A percentile compares a stretch with the other conserved stretches of the same genome.
Conservation (phyloP, 2,329 filamentous ascomycete species). For the Aspergillus sp. region DNA sequence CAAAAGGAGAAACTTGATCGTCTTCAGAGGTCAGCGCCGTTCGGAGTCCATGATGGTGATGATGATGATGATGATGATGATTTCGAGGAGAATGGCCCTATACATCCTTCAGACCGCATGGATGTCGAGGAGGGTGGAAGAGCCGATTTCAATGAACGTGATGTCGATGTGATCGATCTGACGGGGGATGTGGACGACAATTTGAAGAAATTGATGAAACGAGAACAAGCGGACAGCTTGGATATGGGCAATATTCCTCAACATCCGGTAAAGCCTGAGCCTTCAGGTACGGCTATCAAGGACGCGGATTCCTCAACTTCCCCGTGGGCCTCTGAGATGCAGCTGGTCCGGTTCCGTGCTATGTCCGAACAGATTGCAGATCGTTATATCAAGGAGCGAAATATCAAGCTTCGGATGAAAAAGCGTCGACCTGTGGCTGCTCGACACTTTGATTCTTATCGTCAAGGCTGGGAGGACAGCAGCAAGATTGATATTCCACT, state of each 20-base stretch:
- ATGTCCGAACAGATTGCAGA: slow-evolving; percentile 19
- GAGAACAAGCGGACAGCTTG: slow-evolving; percentile 1
- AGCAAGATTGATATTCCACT: slow-evolving; percentile 1
- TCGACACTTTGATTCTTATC: slow-evolving; percentile 6
- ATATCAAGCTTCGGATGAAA: slow-evolving; percentile 11
- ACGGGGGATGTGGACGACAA: slow-evolving; percentile 12
- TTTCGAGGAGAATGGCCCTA: background rate
- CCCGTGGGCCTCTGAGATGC: slow-evolving; percentile 15
- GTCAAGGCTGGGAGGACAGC: slow-evolving; percentile 8
- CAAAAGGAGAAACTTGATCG: background rate
- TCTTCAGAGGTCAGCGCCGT: background rate
- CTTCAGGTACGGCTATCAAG: background rate
- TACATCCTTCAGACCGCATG: slow-evolving; percentile 1
- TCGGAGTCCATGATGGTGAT: background rate
- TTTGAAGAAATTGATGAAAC: slow-evolving; percentile 10
- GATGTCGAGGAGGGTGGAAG: slow-evolving; percentile 3
- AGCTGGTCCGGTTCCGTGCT: slow-evolving; percentile 17
- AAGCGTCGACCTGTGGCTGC: background rate
- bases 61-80: slow-evolving; percentile 1
- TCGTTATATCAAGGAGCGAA: slow-evolving; percentile 15
- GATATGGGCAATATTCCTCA: background rate
- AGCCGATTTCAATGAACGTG: slow-evolving; percentile 14
- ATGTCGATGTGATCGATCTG: slow-evolving; percentile 18
- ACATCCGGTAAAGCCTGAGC: background rate
- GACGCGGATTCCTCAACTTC: slow-evolving; percentile 5